Base-by-base conservation (phyloP, 192 early-diverging fungal species). In the Coemansia aciculifera region DNA sequence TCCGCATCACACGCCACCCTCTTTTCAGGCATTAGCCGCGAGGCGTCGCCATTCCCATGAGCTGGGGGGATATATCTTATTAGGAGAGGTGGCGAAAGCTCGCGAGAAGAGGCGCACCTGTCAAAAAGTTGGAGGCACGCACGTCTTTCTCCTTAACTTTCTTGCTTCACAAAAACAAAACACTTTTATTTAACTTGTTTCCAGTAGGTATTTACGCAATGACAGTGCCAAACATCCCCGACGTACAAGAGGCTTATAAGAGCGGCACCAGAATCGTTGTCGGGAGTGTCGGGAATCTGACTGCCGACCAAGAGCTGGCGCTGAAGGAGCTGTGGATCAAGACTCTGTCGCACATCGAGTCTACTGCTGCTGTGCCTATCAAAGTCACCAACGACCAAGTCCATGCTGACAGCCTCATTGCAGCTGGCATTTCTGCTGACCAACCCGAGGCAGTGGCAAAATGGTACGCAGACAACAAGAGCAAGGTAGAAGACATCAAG, bases 251-350 rank as follows among this genome's bases (percentile, higher is more conserved):
- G 17, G 6, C 31, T 36, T 81, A 81, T 71, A 67, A 71, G 64
- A 54, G n/a, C 39, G 64, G 71, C 5, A 42, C 24, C 10, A 63
- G 49, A 56, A 56, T 43, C 10, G 59, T 42, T 34, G 51, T 13
- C 44, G 79, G 79, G 3, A 73, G 60, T 0, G 64, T 73, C 11
- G 74, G 74, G 1, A 32, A 69, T 62, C 67, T 81, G 38, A 69
- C 71, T 19, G 48, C 32, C 13, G 13, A 15, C 40, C 74, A 81
- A 46, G 63, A 77, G 61, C 32, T 61, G 39, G 69, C 59, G 29
- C 79, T 81, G 23, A 73, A 65, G 66, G 60, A 69, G 9, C 44
- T 81, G 61, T 81, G 79, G 79, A 17, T 27, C 64, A 76, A 68
- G 67, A 13, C 73, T 5, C 43, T 77, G 2, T 49, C 56, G 19